Evolutionary conservation across 306 rosid species (phyloP).

Genomic region (Oxytropis ochrocephala): DNA sequence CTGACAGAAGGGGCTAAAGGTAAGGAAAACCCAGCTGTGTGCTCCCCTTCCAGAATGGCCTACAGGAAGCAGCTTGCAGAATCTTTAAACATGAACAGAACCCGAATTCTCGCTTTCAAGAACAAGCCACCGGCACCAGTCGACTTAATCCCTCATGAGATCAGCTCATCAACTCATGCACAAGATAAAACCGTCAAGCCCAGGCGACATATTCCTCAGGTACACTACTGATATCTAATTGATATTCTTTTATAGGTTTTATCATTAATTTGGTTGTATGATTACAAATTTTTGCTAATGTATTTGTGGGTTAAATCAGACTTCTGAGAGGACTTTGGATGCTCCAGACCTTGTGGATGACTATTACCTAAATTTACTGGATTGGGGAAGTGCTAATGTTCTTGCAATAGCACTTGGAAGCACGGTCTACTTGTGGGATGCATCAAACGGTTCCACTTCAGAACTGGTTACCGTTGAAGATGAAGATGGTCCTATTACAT

Average conservation of each 20-base stretch:
- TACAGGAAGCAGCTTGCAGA: conserved; percentile 69
- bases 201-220: conserved; percentile 70
- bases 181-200: conserved; percentile 44
- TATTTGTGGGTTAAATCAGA: conserved; percentile 26
- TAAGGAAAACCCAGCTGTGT: conserved; percentile 55
- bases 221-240: background rate
- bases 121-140: conserved; percentile 72
- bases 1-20: conserved; percentile 51
- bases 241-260: background rate
- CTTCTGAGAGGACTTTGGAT: conserved; percentile 79
- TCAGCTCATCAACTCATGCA: conserved; percentile 8
- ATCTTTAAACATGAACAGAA: conserved; percentile 72
- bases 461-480: conserved; percentile 73
- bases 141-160: conserved; percentile 50
- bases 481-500: conserved; percentile 68
- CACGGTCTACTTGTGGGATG: conserved; percentile 79
- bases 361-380: conserved; percentile 70
- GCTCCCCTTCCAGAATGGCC: conserved; percentile 60
- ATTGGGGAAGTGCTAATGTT: conserved; percentile 78
- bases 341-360: conserved; percentile 87
- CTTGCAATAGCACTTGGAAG: conserved; percentile 78
- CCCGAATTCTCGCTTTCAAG: conserved; percentile 79
- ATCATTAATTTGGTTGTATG: background rate
- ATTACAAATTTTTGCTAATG: background rate
- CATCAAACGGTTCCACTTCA: conserved; percentile 59